Base-by-base conservation (phyloP, 805 yeast species). In the Candida odintsovae region DNA sequence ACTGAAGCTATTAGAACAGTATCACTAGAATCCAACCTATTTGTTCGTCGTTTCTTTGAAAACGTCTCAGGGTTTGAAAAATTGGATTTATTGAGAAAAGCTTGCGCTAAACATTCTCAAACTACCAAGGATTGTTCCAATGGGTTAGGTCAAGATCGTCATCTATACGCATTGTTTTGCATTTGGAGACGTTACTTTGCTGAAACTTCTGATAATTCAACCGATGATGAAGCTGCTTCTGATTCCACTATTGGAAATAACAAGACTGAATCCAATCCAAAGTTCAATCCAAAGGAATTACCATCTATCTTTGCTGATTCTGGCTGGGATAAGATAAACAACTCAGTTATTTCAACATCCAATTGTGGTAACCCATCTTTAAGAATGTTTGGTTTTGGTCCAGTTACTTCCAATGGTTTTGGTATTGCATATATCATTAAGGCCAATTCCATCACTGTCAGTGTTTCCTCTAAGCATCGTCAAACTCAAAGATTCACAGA, bases 301-400 rank as follows among this genome's bases (percentile, higher is more conserved):
- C 97, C 97, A 7, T 69, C 81, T 6, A 75, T 90, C 13, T 90
- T 89, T 67, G 84, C 86, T 1, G 96, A 90, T 64, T 70, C 78
- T 9, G 95, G 96, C 25, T 90, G 97, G 97, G 88, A 83, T 56
- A 79, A 81, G 59, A 67, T 90, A 49, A 88, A 88, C 66, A 86
- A 82, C 54, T 84, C 92, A 6, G 76, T 89, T 19, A 69, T 90
- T 22, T 86, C 95, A 13, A 86, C 94, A 6, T 82, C 90, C 16
- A 90, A 90, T 65, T 90, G 97, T 69, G 97, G 97, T 35, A 90
- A 90, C 62, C 95, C 96, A 6, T 85, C 96, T 1, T 71, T 90
- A 47, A 82, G 85, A 51, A 72, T 84, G 42, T 90, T 90, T 69
- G 97, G 97, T 0, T 90, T 90, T 59, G 95, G 96, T 4, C 97